phyloP scores from a whole-genome alignment of 208 protist species.

The Leishmania amazonensis region DNA sequence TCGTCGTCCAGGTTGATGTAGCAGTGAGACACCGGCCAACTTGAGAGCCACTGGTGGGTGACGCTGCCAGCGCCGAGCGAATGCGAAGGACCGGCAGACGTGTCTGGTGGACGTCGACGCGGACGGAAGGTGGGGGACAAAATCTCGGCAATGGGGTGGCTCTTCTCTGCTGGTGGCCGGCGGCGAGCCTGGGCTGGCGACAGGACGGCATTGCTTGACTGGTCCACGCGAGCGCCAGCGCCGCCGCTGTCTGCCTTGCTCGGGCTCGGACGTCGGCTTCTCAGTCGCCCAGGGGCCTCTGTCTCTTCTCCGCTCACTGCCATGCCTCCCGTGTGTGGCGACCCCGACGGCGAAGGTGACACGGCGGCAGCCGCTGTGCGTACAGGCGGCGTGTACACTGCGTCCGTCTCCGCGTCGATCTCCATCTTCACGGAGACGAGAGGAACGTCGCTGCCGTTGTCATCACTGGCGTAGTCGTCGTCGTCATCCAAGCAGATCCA shows the following conservation, averaged over 20 bases:
- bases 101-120: conserved; percentile 32
- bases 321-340: neutral
- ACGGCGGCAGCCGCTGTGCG: neutral
- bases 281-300: neutral
- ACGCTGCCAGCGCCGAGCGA: neutral
- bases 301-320: neutral
- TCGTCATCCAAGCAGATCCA: conserved; percentile 84
- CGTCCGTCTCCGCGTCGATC: conserved; percentile 2
- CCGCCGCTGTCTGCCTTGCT: neutral
- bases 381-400: too few relatives aligned
- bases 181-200: conserved; percentile 2
- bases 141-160: conserved; percentile 49
- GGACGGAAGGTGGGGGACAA: conserved; percentile 68
- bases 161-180: conserved; percentile 7
- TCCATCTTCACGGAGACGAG: conserved; percentile 9
- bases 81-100: neutral
- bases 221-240: too few relatives aligned
- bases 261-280: neutral
- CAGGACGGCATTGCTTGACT: neutral
- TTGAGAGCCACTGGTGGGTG: neutral
- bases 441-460: neutral
- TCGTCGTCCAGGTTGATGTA: conserved; percentile 29
- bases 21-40: neutral
- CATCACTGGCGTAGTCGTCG: conserved; percentile 47
- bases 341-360: neutral